A percentile compares a stretch with the other conserved stretches of the same genome.
Conservation (phyloP, 139 green algal species). For the Haematococcus lacustris region DNA sequence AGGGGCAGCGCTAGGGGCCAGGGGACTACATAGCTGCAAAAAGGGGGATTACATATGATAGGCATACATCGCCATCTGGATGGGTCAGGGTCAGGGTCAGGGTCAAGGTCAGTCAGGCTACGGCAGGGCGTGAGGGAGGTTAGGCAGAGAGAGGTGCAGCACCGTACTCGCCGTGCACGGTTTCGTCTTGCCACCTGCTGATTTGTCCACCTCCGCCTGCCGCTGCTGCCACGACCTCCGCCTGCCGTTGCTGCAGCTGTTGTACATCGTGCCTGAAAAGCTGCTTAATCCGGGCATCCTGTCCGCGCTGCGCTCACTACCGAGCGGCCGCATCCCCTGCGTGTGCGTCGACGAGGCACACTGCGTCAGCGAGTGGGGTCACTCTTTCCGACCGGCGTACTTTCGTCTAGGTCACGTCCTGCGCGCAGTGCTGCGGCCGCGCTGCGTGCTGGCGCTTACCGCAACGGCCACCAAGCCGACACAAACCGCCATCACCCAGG, state of each 20-base stretch:
- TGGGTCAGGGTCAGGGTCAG: not conserved
- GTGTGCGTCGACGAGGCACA: slow-evolving; percentile 82
- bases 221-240: not conserved
- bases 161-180: not conserved
- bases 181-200: not conserved
- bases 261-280: slow-evolving; percentile 89
- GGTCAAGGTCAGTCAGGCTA: not conserved
- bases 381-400: slow-evolving; percentile 88
- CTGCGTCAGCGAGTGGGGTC: slow-evolving; percentile 90
- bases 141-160: not conserved
- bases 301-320: slow-evolving; percentile 37
- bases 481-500: not conserved
- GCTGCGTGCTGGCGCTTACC: slow-evolving; percentile 75
- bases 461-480: slow-evolving; percentile 71
- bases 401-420: slow-evolving; percentile 64
- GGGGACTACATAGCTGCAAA: not conserved
- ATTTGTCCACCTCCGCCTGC: not conserved
- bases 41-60: not conserved
- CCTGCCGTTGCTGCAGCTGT: slow-evolving; percentile 34
- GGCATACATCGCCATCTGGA: not conserved
- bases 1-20: not conserved
- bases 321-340: not conserved
- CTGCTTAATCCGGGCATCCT: slow-evolving; percentile 61
- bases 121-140: not conserved
- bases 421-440: slow-evolving; percentile 32